Conservation (phyloP, 108 stramenopile species). For the Skeletonema tropicum region DNA sequence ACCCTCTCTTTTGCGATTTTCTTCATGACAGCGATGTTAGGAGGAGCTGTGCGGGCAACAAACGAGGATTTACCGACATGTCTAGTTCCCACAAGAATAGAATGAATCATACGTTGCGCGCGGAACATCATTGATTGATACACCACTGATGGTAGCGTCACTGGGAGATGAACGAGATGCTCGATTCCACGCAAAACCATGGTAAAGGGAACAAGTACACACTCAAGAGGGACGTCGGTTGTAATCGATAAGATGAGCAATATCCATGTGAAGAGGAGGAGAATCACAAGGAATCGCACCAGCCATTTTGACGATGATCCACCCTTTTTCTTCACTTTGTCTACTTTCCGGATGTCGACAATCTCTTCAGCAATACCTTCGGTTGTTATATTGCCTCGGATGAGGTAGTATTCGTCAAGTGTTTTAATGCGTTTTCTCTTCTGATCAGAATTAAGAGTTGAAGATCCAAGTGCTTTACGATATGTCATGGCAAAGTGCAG, state of each 20-base stretch:
- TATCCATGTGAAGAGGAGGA: not conserved
- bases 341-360: not conserved
- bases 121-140: not conserved
- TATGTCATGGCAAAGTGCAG: slow-evolving; percentile 25
- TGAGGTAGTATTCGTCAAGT: slow-evolving; percentile 32
- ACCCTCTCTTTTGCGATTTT: not conserved
- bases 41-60: not conserved
- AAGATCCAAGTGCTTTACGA: slow-evolving; percentile 19
- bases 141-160: not conserved
- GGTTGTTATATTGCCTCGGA: slow-evolving; percentile 20
- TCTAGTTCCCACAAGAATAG: slow-evolving; percentile 2
- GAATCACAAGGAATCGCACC: not conserved
- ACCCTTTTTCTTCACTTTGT: not conserved
- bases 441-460: slow-evolving; percentile 10
- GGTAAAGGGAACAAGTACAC: not conserved
- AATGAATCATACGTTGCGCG: not conserved
- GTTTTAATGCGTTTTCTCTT: slow-evolving; percentile 24
- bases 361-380: not conserved
- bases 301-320: slow-evolving; percentile 3
- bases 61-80: not conserved
- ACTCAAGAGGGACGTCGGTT: not conserved
- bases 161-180: not conserved
- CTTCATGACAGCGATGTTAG: not conserved
- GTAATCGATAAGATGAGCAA: not conserved
- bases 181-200: not conserved